Evolutionary conservation across 2,329 filamentous ascomycete species (phyloP).

Genomic region (Alternaria triticina): DNA sequence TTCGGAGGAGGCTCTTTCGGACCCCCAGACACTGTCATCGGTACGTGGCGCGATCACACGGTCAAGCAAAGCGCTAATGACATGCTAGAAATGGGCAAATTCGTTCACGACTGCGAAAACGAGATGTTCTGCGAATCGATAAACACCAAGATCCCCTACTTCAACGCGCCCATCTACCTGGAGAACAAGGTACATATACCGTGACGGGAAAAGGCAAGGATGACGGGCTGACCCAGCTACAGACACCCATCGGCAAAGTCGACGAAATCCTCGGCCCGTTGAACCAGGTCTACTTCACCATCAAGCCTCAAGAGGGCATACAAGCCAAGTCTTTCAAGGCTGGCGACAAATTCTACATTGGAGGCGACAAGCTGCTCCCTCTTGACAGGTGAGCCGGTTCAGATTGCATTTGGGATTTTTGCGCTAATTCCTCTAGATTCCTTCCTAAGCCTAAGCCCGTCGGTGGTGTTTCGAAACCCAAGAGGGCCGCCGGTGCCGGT

Average conservation of each 20-base stretch:
- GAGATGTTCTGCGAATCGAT: slow-evolving; percentile 97
- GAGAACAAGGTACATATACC: slow-evolving; percentile 80
- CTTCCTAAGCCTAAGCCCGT: slow-evolving; percentile 87
- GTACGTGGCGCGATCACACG: slow-evolving; percentile 31
- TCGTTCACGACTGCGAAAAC: slow-evolving; percentile 93
- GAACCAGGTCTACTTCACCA: slow-evolving; percentile 98
- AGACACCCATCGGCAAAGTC: slow-evolving; percentile 91
- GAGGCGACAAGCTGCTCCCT: slow-evolving; percentile 90
- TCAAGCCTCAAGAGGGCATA: slow-evolving; percentile 96
- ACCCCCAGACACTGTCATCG: slow-evolving; percentile 53
- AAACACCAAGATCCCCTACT: slow-evolving; percentile 96
- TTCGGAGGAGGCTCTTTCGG: slow-evolving; percentile 47
- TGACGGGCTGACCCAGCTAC: slow-evolving; percentile 28
- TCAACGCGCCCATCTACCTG: slow-evolving; percentile 98
- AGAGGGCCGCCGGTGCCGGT: slow-evolving; percentile 68
- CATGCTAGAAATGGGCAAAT: slow-evolving; percentile 83
- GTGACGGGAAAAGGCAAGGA: background rate
- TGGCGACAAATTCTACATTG: slow-evolving; percentile 97
- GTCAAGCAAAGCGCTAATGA: slow-evolving; percentile 21
- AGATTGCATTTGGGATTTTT: background rate
- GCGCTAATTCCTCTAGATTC: slow-evolving; percentile 64
- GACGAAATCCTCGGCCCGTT: slow-evolving; percentile 97
- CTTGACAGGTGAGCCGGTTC: slow-evolving; percentile 72
- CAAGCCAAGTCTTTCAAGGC: slow-evolving; percentile 92
- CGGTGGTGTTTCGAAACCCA: slow-evolving; percentile 71